Conservation (phyloP, 352 stramenopile genomes). For the Phytophthora capsici region DNA sequence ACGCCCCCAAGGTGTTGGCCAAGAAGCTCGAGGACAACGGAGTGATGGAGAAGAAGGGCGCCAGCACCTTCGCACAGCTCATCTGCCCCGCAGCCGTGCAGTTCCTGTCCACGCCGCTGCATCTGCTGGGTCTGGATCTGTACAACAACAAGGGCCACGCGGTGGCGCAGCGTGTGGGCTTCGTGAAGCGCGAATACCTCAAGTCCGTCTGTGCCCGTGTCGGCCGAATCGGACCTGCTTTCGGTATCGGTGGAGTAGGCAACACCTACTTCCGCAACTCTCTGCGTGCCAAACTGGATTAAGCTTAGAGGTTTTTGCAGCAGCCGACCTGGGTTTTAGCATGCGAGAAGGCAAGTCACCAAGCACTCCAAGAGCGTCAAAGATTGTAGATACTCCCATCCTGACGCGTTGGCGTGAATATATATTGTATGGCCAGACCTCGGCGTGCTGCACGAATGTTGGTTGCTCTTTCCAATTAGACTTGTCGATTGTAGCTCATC, state of each 20-base stretch:
- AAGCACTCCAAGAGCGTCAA: constrained; percentile 16
- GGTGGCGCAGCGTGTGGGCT: constrained; percentile 45
- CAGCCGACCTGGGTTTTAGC: constrained; percentile 16
- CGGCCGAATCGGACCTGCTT: constrained; percentile 87
- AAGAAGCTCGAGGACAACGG: constrained; percentile 63
- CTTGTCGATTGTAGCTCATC: not conserved
- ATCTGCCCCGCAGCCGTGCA: constrained; percentile 86
- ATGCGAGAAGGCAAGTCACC: constrained; percentile 29
- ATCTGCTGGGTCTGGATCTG: constrained; percentile 88
- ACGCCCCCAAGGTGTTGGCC: constrained; percentile 75
- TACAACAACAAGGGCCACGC: constrained; percentile 82
- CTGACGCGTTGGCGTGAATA: constrained; percentile 22
- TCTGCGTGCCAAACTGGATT: constrained; percentile 50
- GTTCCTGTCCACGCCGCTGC: constrained; percentile 89
- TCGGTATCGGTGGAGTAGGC: constrained; percentile 89
- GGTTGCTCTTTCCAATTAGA: too few species aligned
- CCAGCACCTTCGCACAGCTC: constrained; percentile 78
- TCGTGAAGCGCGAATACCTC: constrained; percentile 85
- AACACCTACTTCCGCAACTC: constrained; percentile 76
- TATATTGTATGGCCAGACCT: constrained; percentile 36
- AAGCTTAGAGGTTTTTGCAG: constrained; percentile 29
- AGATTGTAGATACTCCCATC: constrained; percentile 6
- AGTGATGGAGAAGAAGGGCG: constrained; percentile 53
- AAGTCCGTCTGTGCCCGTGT: constrained; percentile 88
- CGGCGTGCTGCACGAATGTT: constrained; percentile 26